These are phyloP conservation scores for Tricholoma flavovirens DNA, from an alignment of 768 basidiomycete genomes.

Conservation along the genomic window DNA sequence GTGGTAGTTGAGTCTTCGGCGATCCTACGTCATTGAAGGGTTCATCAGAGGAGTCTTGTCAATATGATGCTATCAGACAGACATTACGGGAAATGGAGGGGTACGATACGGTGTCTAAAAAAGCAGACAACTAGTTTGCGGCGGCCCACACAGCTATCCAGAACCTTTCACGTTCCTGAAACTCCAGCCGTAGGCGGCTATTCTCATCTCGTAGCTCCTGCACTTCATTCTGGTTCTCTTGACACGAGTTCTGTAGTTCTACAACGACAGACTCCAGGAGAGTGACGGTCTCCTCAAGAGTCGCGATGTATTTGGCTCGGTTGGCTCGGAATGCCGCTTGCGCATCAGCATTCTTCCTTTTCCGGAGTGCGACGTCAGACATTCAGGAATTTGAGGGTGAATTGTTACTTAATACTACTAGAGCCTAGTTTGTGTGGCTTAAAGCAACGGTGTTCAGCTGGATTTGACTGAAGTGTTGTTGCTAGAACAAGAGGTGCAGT, in stretches of 20 bases:
- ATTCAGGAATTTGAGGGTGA: constrained; percentile 35
- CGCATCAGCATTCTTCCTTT: constrained; percentile 88
- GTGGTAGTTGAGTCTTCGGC: neutral
- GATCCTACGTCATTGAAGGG: neutral
- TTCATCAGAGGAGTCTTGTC: neutral
- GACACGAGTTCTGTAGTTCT: constrained; percentile 76
- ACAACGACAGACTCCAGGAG: constrained; percentile 78
- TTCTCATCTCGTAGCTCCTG: constrained; percentile 64
- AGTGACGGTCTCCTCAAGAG: constrained; percentile 85
- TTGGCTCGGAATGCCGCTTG: constrained; percentile 81
- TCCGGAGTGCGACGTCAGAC: constrained; percentile 66
- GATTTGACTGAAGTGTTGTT: too few species aligned
- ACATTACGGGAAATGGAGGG: too few species aligned
- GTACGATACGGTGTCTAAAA: too few species aligned
- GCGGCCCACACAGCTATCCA: constrained; percentile 63
- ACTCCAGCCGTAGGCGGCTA: constrained; percentile 54
- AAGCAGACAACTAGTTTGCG: too few species aligned
- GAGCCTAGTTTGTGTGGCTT: constrained; percentile 28
- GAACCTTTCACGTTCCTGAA: constrained; percentile 67
- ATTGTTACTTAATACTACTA: too few species aligned
- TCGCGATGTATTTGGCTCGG: constrained; percentile 82
- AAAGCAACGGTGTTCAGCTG: constrained; percentile 5
- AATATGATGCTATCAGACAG: too few species aligned
- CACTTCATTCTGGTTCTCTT: constrained; percentile 57
- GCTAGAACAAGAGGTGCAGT: neutral